Evolutionary conservation across 768 basidiomycete genomes (phyloP).

Genomic region (Mycena albidolilacea): DNA sequence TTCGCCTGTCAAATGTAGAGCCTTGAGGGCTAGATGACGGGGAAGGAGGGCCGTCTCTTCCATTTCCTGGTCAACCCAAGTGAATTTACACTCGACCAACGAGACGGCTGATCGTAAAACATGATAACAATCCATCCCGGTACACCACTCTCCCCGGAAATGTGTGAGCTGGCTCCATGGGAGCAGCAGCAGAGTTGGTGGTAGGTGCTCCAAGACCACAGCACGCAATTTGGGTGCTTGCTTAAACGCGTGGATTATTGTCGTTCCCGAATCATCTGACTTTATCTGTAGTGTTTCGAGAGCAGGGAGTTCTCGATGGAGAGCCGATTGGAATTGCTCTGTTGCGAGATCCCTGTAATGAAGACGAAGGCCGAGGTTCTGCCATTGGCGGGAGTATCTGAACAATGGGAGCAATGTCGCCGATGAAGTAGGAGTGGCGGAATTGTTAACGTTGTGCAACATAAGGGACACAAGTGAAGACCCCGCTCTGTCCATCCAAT

Average conservation of each 20-base stretch:
- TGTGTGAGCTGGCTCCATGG: conserved; percentile 24
- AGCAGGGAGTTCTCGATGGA: background rate
- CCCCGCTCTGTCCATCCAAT: background rate
- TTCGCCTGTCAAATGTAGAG: background rate
- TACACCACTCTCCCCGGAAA: background rate
- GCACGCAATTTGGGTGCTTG: conserved; percentile 6
- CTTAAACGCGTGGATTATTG: background rate
- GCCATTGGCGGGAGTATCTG: conserved; percentile 7
- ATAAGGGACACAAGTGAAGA: conserved; percentile 4
- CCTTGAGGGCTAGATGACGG: conserved; percentile 2
- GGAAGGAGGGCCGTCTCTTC: background rate
- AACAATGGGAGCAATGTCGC: background rate
- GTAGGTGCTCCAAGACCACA: background rate
- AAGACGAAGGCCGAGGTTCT: background rate
- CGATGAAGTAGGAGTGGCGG: background rate
- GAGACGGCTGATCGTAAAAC: background rate
- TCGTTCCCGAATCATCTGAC: too few relatives aligned
- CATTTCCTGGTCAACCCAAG: background rate
- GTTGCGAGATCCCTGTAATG: background rate
- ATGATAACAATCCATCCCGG: background rate
- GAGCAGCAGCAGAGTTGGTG: background rate
- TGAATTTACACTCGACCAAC: conserved; percentile 15
- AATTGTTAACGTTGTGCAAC: background rate
- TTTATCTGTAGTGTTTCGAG: conserved; percentile 4
- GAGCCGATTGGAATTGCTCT: background rate